Evolutionary conservation across 257 asterid species (phyloP).

Genomic region (Salvia hispanica): DNA sequence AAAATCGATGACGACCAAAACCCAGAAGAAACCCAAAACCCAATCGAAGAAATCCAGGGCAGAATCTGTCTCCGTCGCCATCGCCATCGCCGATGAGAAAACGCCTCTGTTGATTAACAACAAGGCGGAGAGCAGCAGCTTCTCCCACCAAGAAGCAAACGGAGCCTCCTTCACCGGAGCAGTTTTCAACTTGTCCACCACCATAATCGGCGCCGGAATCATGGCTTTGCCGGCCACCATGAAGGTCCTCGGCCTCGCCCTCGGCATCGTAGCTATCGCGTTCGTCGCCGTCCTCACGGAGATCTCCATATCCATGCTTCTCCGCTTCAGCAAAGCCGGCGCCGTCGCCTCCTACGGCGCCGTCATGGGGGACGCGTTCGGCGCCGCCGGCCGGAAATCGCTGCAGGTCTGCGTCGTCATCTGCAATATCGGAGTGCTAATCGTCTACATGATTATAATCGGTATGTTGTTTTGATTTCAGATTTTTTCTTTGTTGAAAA

Average conservation of each 20-base stretch:
- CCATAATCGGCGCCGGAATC: constrained; percentile 70
- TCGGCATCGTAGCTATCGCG: constrained; percentile 46
- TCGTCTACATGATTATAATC: constrained; percentile 66
- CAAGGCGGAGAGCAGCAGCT: constrained; percentile 26
- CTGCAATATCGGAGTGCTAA: constrained; percentile 55
- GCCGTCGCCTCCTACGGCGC: constrained; percentile 53
- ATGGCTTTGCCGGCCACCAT: constrained; percentile 72
- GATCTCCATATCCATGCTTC: constrained; percentile 42
- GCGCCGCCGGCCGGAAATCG: constrained; percentile 43
- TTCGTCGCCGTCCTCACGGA: constrained; percentile 55
- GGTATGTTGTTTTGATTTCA: constrained; percentile 34
- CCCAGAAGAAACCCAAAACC: constrained; percentile 21
- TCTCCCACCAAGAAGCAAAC: constrained; percentile 30
- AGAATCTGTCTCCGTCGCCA: constrained; percentile 31
- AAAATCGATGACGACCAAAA: constrained; percentile 31
- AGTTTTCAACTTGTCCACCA: constrained; percentile 60
- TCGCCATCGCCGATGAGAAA: constrained; percentile 35
- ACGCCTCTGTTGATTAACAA: constrained; percentile 38
- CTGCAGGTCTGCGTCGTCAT: constrained; percentile 51
- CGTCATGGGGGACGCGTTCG: constrained; percentile 56
- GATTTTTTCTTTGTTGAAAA: not conserved
- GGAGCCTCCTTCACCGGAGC: constrained; percentile 69
- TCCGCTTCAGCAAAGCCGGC: constrained; percentile 48
- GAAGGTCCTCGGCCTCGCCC: constrained; percentile 65
- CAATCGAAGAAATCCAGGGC: constrained; percentile 26